phyloP scores from a whole-genome alignment of 148 eudicot species.

The Silene conica region DNA sequence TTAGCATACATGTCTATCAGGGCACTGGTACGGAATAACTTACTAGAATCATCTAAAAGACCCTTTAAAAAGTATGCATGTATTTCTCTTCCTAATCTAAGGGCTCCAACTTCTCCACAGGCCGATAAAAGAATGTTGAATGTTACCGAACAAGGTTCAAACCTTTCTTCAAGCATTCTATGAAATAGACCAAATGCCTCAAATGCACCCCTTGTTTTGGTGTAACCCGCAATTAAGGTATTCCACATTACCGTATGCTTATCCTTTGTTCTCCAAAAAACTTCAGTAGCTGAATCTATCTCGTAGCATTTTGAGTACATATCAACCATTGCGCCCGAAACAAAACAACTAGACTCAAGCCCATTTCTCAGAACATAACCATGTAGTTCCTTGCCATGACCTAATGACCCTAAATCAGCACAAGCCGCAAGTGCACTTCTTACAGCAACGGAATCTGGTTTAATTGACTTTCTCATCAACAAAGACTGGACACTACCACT shows the following conservation, averaged over 20 bases:
- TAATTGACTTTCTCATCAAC: constrained; percentile 16
- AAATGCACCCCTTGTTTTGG: constrained; percentile 22
- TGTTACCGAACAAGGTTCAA: constrained; percentile 36
- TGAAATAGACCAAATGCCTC: constrained; percentile 35
- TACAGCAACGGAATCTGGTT: constrained; percentile 36
- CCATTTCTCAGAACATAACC: constrained; percentile 32
- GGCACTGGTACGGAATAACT: constrained; percentile 30
- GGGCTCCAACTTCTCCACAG: constrained; percentile 39
- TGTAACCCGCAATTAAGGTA: constrained; percentile 38
- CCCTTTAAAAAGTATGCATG: constrained; percentile 44
- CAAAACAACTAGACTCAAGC: constrained; percentile 37
- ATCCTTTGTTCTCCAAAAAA: constrained; percentile 38
- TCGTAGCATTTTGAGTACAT: constrained; percentile 52
- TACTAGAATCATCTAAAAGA: constrained; percentile 23
- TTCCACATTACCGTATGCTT: constrained; percentile 51
- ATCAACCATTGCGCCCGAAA: constrained; percentile 50
- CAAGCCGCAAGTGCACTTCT: constrained; percentile 53
- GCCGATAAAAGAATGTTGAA: constrained; percentile 44
- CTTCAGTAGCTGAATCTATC: constrained; percentile 36
- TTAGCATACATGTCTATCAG: constrained; percentile 48
- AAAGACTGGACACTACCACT: constrained; percentile 17
- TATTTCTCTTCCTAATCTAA: constrained; percentile 35
- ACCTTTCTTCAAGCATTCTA: constrained; percentile 37
- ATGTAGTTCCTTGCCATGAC: constrained; percentile 49
- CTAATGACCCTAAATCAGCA: constrained; percentile 35